phyloP scores from a whole-genome alignment of 208 protist species.

The Leishmania mexicana region DNA sequence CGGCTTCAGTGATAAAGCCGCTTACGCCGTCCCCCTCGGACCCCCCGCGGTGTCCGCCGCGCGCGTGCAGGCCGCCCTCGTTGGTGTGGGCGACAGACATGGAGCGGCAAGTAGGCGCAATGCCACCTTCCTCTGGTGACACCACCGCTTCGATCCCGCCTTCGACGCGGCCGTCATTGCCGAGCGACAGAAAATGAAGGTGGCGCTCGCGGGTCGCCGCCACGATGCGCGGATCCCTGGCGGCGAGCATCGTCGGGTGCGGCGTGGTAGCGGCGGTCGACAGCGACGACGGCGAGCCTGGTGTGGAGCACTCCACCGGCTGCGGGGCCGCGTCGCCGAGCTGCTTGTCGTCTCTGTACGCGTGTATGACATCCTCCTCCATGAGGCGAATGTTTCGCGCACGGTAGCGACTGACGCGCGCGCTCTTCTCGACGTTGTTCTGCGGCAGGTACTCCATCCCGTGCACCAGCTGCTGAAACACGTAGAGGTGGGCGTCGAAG shows the following conservation, averaged over 20 bases:
- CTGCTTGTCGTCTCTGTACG: constrained; percentile 36
- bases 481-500: constrained; percentile 88
- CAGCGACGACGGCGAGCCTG: not conserved
- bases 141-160: constrained; percentile 50
- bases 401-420: constrained; percentile 57
- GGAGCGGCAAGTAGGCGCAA: constrained; percentile 12
- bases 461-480: constrained; percentile 77
- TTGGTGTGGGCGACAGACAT: not conserved
- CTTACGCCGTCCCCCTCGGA: not conserved
- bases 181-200: constrained; percentile 52
- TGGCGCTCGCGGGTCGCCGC: constrained; percentile 51
- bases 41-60: not conserved
- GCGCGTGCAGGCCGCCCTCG: not conserved
- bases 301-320: not conserved
- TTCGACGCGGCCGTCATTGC: constrained; percentile 71
- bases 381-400: constrained; percentile 71
- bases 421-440: constrained; percentile 32
- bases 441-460: constrained; percentile 58
- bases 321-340: not conserved
- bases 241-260: constrained; percentile 17
- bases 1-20: not conserved
- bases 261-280: not conserved
- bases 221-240: constrained; percentile 17
- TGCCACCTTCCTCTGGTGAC: constrained; percentile 65
- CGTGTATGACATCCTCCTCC: constrained; percentile 65